These are phyloP conservation scores for Xylariaceae sp. DNA, from an alignment of 2,329 filamentous ascomycete genomes.

Conservation along the genomic window DNA sequence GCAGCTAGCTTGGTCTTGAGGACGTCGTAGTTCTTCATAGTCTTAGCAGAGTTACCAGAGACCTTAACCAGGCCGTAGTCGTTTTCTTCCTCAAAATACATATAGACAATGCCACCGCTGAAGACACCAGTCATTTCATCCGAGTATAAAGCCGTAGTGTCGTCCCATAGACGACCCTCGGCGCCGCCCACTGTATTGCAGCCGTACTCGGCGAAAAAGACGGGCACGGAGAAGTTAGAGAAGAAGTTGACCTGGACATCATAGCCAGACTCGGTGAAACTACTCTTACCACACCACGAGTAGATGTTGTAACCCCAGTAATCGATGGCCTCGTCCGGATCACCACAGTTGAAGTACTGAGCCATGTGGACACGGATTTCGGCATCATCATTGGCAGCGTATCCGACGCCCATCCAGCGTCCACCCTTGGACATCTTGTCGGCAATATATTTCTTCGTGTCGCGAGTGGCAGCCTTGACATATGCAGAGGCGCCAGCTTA, in stretches of 20 bases:
- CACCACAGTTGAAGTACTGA: slow-evolving; percentile 78
- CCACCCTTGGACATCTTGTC: slow-evolving; percentile 60
- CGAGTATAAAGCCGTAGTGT: slow-evolving; percentile 72
- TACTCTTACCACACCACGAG: slow-evolving; percentile 78
- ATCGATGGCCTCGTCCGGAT: slow-evolving; percentile 66
- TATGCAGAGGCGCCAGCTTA: slow-evolving; percentile 70
- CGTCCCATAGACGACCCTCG: slow-evolving; percentile 71
- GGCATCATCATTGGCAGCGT: slow-evolving; percentile 79
- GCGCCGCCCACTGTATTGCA: slow-evolving; percentile 64
- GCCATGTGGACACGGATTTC: slow-evolving; percentile 73
- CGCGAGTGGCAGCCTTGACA: slow-evolving; percentile 81
- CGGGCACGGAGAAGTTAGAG: slow-evolving; percentile 73
- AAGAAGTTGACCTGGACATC: slow-evolving; percentile 74
- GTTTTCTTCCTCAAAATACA: slow-evolving; percentile 80
- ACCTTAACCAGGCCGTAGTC: slow-evolving; percentile 70
- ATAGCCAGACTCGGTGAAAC: slow-evolving; percentile 70
- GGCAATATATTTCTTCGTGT: slow-evolving; percentile 81
- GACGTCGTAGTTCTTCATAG: slow-evolving; percentile 68
- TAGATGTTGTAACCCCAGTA: slow-evolving; percentile 92
- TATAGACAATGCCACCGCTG: slow-evolving; percentile 84
- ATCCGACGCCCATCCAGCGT: slow-evolving; percentile 74
- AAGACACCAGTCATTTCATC: slow-evolving; percentile 72
- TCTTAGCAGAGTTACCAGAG: slow-evolving; percentile 57
- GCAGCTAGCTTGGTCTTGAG: slow-evolving; percentile 67
- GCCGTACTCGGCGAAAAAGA: slow-evolving; percentile 84